phyloP scores from a whole-genome alignment of 1,284 basidiomycete genomes.

The Cutaneotrichosporon sp. region DNA sequence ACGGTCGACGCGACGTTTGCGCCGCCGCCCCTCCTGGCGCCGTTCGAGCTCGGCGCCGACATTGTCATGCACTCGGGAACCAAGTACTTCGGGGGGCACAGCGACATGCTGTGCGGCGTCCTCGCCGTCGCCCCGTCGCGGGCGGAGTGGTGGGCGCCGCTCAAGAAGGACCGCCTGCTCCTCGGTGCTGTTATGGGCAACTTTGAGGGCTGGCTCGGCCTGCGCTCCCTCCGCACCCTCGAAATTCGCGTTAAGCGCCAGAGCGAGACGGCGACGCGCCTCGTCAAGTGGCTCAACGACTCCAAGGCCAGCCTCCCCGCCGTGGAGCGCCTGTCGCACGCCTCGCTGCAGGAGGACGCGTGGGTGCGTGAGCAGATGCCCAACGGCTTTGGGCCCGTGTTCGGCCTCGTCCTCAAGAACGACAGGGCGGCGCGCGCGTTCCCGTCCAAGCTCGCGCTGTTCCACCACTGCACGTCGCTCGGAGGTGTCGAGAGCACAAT shows the following conservation, averaged over 20 bases:
- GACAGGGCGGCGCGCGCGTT: conserved; percentile 15
- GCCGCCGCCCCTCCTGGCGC: conserved; percentile 83
- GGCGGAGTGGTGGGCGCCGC: conserved; percentile 67
- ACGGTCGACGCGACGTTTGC: conserved; percentile 84
- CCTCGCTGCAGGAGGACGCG: conserved; percentile 69
- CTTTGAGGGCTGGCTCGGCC: conserved; percentile 80
- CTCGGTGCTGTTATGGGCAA: conserved; percentile 74
- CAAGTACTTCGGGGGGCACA: conserved; percentile 93
- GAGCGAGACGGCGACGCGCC: conserved; percentile 67
- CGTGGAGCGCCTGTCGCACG: conserved; percentile 72
- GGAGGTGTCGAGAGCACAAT: conserved; percentile 91
- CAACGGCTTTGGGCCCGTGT: conserved; percentile 79
- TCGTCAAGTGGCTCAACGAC: conserved; percentile 72
- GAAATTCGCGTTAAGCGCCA: conserved; percentile 67
- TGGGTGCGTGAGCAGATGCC: conserved; percentile 77
- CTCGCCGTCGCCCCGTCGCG: conserved; percentile 60
- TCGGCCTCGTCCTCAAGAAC: conserved; percentile 64
- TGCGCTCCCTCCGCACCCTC: conserved; percentile 77
- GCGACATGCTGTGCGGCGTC: conserved; percentile 79
- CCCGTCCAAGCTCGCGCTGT: conserved; percentile 19
- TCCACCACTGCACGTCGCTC: conserved; percentile 79
- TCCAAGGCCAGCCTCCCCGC: conserved; percentile 30
- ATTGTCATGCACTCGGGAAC: conserved; percentile 61
- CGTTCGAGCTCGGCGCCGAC: conserved; percentile 82
- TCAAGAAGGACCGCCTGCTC: conserved; percentile 67